These are phyloP conservation scores for Fistulifera pelliculosa DNA, from an alignment of 108 stramenopile genomes.

Conservation along the genomic window DNA sequence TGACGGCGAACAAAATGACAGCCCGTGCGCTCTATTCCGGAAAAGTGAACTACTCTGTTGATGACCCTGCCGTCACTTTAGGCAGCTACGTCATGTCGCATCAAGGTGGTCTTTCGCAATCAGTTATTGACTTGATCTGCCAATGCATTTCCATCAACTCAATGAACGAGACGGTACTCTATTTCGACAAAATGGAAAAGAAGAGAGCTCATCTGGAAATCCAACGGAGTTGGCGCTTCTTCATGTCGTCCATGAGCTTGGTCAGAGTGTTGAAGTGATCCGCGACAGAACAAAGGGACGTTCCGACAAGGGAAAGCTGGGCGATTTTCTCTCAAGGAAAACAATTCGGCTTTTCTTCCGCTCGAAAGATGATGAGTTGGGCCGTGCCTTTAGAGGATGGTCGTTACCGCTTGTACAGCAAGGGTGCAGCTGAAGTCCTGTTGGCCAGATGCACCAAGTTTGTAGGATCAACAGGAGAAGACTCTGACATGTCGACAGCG, in stretches of 20 bases:
- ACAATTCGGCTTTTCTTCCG: slow-evolving; percentile 79
- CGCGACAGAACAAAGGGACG: slow-evolving; percentile 63
- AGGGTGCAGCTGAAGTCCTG: slow-evolving; percentile 84
- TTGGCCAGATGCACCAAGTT: slow-evolving; percentile 40
- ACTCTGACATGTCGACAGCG: slow-evolving; percentile 26
- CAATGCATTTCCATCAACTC: slow-evolving; percentile 58
- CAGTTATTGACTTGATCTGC: slow-evolving; percentile 32
- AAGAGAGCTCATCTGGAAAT: slow-evolving; percentile 43
- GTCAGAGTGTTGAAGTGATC: slow-evolving; percentile 49
- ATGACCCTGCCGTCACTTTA: slow-evolving; percentile 40
- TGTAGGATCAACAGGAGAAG: slow-evolving; percentile 16
- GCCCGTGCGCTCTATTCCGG: slow-evolving; percentile 54
- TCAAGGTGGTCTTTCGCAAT: slow-evolving; percentile 21
- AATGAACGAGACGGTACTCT: slow-evolving; percentile 76
- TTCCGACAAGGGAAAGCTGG: slow-evolving; percentile 43
- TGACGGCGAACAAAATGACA: slow-evolving; percentile 95
- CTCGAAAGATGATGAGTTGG: slow-evolving; percentile 90
- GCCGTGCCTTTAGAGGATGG: slow-evolving; percentile 57
- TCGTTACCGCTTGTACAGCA: slow-evolving; percentile 74
- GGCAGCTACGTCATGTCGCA: slow-evolving; percentile 35
- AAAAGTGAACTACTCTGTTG: slow-evolving; percentile 32
- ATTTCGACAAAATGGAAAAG: slow-evolving; percentile 10
- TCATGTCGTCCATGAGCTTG: slow-evolving; percentile 46
- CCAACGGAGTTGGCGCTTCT: slow-evolving; percentile 94
- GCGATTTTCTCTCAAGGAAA: slow-evolving; percentile 63